Evolutionary conservation across 2,329 filamentous ascomycete species (phyloP).

Genomic region (Scedosporium boydii): DNA sequence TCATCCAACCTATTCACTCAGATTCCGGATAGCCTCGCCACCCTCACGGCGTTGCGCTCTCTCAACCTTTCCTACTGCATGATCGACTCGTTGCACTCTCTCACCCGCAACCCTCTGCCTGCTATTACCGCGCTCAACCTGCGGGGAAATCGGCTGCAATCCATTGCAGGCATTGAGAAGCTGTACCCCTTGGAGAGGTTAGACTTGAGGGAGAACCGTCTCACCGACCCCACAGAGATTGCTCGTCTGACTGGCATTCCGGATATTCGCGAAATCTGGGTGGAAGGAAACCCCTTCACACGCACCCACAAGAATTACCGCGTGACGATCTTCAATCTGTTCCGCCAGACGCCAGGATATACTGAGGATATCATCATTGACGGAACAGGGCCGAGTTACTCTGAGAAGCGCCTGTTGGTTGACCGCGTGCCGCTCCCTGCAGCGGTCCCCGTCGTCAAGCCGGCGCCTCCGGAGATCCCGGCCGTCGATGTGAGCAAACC

Average conservation of each 20-base stretch:
- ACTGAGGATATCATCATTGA: slow-evolving; percentile 88
- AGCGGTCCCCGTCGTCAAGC: slow-evolving; percentile 69
- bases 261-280: slow-evolving; percentile 85
- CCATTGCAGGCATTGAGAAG: slow-evolving; percentile 82
- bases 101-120: slow-evolving; percentile 76
- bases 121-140: slow-evolving; percentile 91
- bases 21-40: slow-evolving; percentile 83
- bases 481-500: slow-evolving; percentile 61
- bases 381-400: slow-evolving; percentile 69
- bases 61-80: slow-evolving; percentile 94
- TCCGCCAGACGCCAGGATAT: slow-evolving; percentile 81
- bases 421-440: slow-evolving; percentile 71
- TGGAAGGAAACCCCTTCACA: slow-evolving; percentile 84
- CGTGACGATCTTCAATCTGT: slow-evolving; percentile 90
- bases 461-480: slow-evolving; percentile 51
- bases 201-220: slow-evolving; percentile 80
- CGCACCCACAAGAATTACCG: slow-evolving; percentile 80
- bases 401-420: slow-evolving; percentile 74
- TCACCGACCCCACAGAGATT: slow-evolving; percentile 85
- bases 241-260: slow-evolving; percentile 84
- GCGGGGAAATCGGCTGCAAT: slow-evolving; percentile 76
- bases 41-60: slow-evolving; percentile 77
- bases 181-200: slow-evolving; percentile 81
- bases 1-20: slow-evolving; percentile 91
- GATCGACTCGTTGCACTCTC: slow-evolving; percentile 87